A percentile compares a stretch with the other conserved stretches of the same genome.
These are phyloP conservation scores for Aspergillus phoenicis DNA, from an alignment of 2,329 filamentous ascomycete genomes.

Conservation along the genomic window DNA sequence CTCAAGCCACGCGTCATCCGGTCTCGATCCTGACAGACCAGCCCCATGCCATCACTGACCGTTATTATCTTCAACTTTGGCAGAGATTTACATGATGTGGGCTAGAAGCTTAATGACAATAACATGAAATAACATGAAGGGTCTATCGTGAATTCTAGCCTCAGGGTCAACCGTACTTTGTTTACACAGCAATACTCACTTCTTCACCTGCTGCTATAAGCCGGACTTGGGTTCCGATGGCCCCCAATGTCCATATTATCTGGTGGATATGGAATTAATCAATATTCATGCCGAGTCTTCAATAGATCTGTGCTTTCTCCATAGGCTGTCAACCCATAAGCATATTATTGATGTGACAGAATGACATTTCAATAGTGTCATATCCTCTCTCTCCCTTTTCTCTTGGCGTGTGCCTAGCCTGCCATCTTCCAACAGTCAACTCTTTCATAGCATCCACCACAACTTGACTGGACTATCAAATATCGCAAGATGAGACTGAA, in stretches of 20 bases:
- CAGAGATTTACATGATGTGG: neutral
- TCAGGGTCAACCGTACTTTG: too few relatives aligned
- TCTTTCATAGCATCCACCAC: neutral
- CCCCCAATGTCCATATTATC: neutral
- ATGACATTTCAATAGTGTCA: neutral
- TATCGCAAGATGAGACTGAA: too few relatives aligned
- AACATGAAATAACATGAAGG: too few relatives aligned
- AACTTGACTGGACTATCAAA: too few relatives aligned
- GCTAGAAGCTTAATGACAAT: neutral
- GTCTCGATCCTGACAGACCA: neutral
- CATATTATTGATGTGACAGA: slow-evolving; percentile 6
- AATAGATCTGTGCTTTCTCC: slow-evolving; percentile 3
- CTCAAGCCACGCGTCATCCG: slow-evolving; percentile 3
- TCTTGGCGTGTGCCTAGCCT: neutral
- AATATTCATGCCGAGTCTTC: slow-evolving; percentile 1
- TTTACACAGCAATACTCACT: too few relatives aligned
- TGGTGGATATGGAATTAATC: neutral
- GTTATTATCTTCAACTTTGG: neutral
- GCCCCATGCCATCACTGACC: neutral
- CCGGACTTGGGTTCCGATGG: neutral
- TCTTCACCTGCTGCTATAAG: neutral
- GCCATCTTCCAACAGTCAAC: neutral
- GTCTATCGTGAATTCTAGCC: too few relatives aligned
- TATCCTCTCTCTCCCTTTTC: neutral
- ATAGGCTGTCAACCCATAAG: neutral